A percentile compares a stretch with the other conserved stretches of the same genome.
phyloP scores from a whole-genome alignment of 331 rosid species.

The Pyrus hybrid region DNA sequence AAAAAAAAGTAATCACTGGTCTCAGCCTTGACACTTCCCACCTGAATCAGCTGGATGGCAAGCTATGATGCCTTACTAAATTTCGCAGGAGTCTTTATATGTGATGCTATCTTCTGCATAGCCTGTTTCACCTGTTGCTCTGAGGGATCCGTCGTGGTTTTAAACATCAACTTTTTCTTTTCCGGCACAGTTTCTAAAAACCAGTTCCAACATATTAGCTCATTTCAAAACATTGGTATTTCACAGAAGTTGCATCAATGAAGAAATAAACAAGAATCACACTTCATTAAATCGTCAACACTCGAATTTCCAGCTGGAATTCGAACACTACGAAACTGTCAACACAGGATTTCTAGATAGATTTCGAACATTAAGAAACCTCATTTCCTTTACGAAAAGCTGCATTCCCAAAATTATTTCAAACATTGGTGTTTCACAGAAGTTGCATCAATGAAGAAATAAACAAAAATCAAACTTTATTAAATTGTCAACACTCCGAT shows the following conservation, averaged over 20 bases:
- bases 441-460: neutral
- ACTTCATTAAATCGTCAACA: neutral
- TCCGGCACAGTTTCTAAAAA: slow-evolving; percentile 49
- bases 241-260: neutral
- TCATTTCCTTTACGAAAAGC: neutral
- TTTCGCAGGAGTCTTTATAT: slow-evolving; percentile 74
- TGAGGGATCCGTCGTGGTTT: slow-evolving; percentile 80
- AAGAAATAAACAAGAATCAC: neutral
- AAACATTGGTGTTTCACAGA: neutral
- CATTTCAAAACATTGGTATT: slow-evolving; percentile 1
- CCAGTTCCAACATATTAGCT: slow-evolving; percentile 7
- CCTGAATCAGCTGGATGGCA: slow-evolving; percentile 78
- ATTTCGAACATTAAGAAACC: neutral
- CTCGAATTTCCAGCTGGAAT: neutral
- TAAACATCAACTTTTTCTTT: slow-evolving; percentile 66
- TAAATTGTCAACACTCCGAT: neutral
- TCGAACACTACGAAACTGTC: neutral
- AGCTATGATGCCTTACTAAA: slow-evolving; percentile 85
- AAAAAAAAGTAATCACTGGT: slow-evolving; percentile 57
- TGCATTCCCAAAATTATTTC: neutral
- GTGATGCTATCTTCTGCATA: slow-evolving; percentile 89
- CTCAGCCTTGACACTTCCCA: slow-evolving; percentile 78
- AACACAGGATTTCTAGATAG: neutral
- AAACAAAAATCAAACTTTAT: neutral
- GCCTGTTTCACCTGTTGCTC: slow-evolving; percentile 79